Evolutionary conservation across 345 rosid species (phyloP), one percentile per base, ranked within the genome.

Genomic region (Microcos paniculata): DNA sequence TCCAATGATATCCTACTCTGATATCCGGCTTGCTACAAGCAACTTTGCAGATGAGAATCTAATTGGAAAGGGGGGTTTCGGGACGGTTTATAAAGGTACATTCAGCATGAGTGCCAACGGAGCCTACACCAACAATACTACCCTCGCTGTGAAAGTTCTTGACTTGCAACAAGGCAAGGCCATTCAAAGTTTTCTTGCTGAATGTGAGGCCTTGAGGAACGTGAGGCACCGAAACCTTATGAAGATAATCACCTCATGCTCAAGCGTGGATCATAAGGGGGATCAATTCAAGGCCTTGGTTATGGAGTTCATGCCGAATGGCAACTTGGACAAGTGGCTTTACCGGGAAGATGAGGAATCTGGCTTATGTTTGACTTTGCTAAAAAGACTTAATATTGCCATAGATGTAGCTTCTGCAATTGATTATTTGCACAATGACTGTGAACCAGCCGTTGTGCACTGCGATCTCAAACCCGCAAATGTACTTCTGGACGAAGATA

Each of bases 211-310:
- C 1, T 63, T 87, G 30, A 84, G 84, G 33, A 66, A 24, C 19
- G 62, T 81, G 13, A 82, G 88, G 63, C 93, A 87, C 43, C 79
- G 88, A 26, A 89, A 87, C 73, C 84, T 89, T 40, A 77, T 87
- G 38, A 89, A 86, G 66, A 15, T 88, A 6, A 63, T 88, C 18
- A 83, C 88, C 15, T 80, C 81, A 26, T 88, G 93, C 78, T 85
- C 88, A 0, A 86, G 91, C 75, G 51, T 80, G 11, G 90, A 90
- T 59, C 69, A 57, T 30, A 68, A 79, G 28, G 84, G 91, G 52
- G 82, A 88, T 57, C 80, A 82, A 43, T 90, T 90, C 77, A 90
- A 82, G 79, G 91, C 91, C 4, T 71, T 88, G 13, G 58, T 88
- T 5, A 83, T 74, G 40, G 81, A 84, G 53, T 86, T 83, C 81